Percentiles rank a stretch among this genome's conserved stretches.
Evolutionary conservation across 176 grass and related monocot species (phyloP).

Genomic region (Oryza nivara): DNA sequence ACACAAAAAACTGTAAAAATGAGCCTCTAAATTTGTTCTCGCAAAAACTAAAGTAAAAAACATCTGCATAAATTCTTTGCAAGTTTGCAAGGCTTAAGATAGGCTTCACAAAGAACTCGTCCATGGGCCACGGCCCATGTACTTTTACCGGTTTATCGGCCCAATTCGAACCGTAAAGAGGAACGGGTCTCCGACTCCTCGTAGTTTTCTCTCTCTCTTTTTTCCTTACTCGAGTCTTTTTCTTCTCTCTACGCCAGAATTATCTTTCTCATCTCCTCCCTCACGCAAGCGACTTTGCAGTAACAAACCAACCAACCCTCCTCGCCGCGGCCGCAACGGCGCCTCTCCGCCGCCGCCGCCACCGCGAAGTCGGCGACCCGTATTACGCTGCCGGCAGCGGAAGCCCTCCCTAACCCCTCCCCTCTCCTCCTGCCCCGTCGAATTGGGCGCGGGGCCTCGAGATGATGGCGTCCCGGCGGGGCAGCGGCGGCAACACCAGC

Average conservation of each 20-base stretch:
- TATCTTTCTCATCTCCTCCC: slow-evolving; percentile 18
- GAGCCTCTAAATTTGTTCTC: not conserved
- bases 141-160: too few species aligned
- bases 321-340: not conserved
- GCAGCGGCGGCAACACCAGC: slow-evolving; percentile 39
- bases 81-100: not conserved
- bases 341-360: not conserved
- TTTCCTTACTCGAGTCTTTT: too few species aligned
- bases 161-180: not conserved
- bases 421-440: not conserved
- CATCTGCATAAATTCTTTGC: not conserved
- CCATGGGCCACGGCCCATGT: not conserved
- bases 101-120: not conserved
- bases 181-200: not conserved
- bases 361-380: slow-evolving; percentile 33
- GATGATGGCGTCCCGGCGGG: slow-evolving; percentile 51
- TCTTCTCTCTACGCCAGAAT: slow-evolving; percentile 12
- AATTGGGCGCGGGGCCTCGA: slow-evolving; percentile 4
- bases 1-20: not conserved
- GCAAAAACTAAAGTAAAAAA: not conserved
- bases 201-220: not conserved
- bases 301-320: not conserved
- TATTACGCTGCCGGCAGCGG: not conserved
- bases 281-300: slow-evolving; percentile 48
- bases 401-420: not conserved